phyloP scores from a whole-genome alignment of 345 rosid species.

The Raphanus raphanistrum region DNA sequence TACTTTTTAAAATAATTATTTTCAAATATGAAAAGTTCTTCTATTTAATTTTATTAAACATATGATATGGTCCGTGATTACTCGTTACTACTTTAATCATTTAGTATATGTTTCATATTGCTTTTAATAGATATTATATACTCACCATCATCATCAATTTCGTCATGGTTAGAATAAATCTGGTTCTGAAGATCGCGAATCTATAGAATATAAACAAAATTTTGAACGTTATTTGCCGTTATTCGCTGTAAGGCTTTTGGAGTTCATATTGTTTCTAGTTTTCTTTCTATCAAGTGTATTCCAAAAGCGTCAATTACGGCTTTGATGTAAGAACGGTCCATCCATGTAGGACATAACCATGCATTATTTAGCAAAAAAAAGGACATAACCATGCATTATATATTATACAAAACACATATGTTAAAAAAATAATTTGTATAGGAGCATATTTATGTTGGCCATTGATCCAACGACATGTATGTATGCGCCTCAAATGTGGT shows the following conservation, averaged over 20 bases:
- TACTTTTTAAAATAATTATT: neutral
- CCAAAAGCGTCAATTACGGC: constrained; percentile 39
- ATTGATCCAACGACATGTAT: neutral
- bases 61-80: neutral
- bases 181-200: neutral
- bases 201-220: neutral
- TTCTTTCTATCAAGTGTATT: constrained; percentile 3
- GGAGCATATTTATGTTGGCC: neutral
- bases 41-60: neutral
- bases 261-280: neutral
- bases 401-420: neutral
- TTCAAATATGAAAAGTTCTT: neutral
- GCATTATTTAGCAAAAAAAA: neutral
- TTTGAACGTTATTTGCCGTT: constrained; percentile 16
- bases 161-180: neutral
- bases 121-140: neutral
- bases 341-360: constrained; percentile 27
- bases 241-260: constrained; percentile 27
- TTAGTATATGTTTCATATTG: neutral
- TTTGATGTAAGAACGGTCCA: constrained; percentile 29
- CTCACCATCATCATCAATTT: neutral
- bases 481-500: neutral
- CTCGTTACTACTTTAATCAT: neutral
- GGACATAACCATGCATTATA: constrained; percentile 7
- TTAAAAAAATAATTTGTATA: neutral